These are phyloP conservation scores for Aspergillus kassunensis DNA, from an alignment of 495 filamentous ascomycete genomes.

Conservation along the genomic window DNA sequence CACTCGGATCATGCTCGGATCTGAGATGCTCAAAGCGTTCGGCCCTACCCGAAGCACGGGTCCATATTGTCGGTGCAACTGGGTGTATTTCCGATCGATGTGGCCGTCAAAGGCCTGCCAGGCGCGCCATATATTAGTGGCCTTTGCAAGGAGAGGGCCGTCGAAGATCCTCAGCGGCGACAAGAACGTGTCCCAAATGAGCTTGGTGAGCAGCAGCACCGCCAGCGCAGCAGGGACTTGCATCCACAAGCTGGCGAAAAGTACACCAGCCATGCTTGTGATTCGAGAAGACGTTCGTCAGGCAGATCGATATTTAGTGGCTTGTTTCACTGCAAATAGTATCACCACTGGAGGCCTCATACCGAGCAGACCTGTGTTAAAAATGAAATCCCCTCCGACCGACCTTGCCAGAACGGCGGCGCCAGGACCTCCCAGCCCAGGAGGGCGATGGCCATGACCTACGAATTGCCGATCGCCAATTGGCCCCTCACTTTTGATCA, in stretches of 20 bases:
- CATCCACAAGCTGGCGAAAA: conserved; percentile 2
- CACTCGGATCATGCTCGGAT: conserved; percentile 28
- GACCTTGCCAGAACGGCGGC: too few relatives aligned
- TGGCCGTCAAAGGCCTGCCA: conserved; percentile 24
- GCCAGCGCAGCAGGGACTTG: conserved; percentile 2
- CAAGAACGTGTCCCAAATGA: conserved; percentile 21
- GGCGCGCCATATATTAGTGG: conserved; percentile 30
- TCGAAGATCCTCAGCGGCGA: conserved; percentile 27
- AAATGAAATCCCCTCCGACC: not conserved
- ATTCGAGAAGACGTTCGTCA: not conserved
- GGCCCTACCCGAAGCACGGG: conserved; percentile 34
- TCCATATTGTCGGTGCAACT: conserved; percentile 33
- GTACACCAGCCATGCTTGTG: conserved; percentile 2
- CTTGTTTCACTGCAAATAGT: not conserved
- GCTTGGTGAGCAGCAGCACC: conserved; percentile 2
- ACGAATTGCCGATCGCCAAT: too few relatives aligned
- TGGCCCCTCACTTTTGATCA: too few relatives aligned
- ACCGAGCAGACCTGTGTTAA: not conserved
- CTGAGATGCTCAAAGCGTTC: conserved; percentile 33
- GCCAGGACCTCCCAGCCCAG: not conserved
- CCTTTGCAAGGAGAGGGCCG: conserved; percentile 20
- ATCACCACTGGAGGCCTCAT: not conserved
- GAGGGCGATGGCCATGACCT: not conserved
- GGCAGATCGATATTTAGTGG: not conserved
- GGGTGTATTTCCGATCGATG: conserved; percentile 23